A percentile compares a stretch with the other conserved stretches of the same genome.
Conservation (phyloP, 805 yeast species). For the Lipomyces yamanashiensis region DNA sequence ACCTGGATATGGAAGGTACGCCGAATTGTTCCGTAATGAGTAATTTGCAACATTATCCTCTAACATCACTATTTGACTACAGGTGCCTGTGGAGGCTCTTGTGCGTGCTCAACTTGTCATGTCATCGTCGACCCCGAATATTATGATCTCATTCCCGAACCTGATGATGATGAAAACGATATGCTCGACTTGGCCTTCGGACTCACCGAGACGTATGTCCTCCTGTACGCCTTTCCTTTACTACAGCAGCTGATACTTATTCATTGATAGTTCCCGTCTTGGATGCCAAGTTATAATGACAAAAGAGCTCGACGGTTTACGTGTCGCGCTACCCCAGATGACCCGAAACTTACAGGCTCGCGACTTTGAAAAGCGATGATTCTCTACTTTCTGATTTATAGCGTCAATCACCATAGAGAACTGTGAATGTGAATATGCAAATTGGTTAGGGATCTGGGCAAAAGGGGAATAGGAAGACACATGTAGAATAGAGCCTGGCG, state of each 20-base stretch:
- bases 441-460: too few relatives aligned
- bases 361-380: conserved; percentile 58
- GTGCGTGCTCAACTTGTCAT: conserved; percentile 99
- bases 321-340: conserved; percentile 97
- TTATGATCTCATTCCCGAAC: conserved; percentile 90
- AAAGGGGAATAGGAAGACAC: neutral
- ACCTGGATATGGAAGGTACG: conserved; percentile 85
- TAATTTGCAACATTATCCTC: too few relatives aligned
- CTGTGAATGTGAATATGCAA: too few relatives aligned
- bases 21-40: neutral
- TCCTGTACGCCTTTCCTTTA: neutral
- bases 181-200: conserved; percentile 98
- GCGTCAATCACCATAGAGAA: neutral
- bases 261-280: conserved; percentile 60
- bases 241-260: neutral
- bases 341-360: conserved; percentile 85
- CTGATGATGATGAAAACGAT: conserved; percentile 96
- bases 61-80: neutral
- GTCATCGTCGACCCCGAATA: conserved; percentile 93
- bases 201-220: conserved; percentile 76
- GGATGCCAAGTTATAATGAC: conserved; percentile 94
- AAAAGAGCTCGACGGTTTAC: conserved; percentile 86
- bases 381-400: neutral
- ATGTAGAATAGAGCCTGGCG: neutral
- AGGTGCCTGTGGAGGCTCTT: conserved; percentile 96